These are phyloP conservation scores for Xerocomus nothofagi DNA, from an alignment of 1,284 basidiomycete genomes.

Conservation along the genomic window DNA sequence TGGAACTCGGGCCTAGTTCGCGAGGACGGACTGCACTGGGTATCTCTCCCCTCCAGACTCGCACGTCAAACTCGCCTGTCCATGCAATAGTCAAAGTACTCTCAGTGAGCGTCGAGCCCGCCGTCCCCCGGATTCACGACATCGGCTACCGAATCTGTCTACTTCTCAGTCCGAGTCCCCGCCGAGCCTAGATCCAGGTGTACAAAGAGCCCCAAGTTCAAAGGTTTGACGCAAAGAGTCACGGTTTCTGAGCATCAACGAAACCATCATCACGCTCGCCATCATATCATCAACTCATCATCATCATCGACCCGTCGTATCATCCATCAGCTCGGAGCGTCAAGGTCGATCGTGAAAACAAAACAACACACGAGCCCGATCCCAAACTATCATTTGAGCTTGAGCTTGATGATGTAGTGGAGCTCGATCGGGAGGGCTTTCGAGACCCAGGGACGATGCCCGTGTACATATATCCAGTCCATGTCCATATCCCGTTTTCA, in stretches of 20 bases:
- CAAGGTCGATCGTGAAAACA: not conserved
- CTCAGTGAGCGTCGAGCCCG: not conserved
- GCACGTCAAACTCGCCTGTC: not conserved
- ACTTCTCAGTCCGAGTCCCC: not conserved
- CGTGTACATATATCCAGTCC: not conserved
- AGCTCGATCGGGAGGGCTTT: not conserved
- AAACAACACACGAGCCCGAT: not conserved
- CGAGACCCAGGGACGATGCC: not conserved
- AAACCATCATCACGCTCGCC: not conserved
- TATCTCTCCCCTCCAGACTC: not conserved
- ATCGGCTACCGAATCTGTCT: not conserved
- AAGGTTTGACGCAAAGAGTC: conserved; percentile 1
- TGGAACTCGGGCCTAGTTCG: not conserved
- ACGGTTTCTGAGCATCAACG: not conserved
- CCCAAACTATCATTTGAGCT: not conserved
- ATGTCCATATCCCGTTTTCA: not conserved
- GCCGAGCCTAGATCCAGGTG: not conserved
- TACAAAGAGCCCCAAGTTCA: not conserved
- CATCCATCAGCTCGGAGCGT: not conserved
- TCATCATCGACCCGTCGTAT: not conserved
- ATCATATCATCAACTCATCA: not conserved
- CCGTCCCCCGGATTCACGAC: conserved; percentile 2
- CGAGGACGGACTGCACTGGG: not conserved
- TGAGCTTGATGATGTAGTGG: not conserved
- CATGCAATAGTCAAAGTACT: not conserved